These are phyloP conservation scores for Suaeda aralocaspica DNA, from an alignment of 148 eudicot species.

Conservation along the genomic window DNA sequence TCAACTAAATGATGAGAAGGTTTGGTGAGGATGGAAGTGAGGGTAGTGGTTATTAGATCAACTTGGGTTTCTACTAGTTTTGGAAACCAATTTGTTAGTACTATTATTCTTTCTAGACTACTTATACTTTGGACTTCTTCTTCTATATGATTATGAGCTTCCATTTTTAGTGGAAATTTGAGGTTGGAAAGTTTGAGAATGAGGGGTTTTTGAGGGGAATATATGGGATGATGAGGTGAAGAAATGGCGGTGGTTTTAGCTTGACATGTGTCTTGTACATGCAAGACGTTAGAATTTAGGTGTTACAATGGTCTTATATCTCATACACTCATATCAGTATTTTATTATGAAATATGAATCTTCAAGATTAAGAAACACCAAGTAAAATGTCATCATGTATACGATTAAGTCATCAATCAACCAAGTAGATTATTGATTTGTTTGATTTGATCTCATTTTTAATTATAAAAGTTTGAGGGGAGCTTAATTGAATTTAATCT, in stretches of 20 bases:
- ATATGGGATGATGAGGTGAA: slow-evolving; percentile 6
- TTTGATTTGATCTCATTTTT: no score
- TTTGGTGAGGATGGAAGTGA: slow-evolving; percentile 27
- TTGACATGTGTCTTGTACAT: not conserved
- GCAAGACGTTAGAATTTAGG: not conserved
- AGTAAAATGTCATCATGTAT: no score
- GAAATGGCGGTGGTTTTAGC: slow-evolving; percentile 3
- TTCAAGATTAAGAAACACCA: no score
- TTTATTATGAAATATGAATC: no score
- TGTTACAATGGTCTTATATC: no score
- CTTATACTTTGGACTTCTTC: not conserved
- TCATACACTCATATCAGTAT: no score
- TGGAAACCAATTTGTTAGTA: slow-evolving; percentile 19
- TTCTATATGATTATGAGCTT: not conserved
- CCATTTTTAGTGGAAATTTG: slow-evolving; percentile 8
- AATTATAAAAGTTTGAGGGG: no score
- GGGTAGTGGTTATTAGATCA: slow-evolving; percentile 26
- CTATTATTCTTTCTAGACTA: no score
- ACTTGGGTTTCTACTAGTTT: slow-evolving; percentile 37
- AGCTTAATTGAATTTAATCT: no score
- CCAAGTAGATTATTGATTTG: no score
- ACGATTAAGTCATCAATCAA: no score
- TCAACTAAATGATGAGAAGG: not conserved
- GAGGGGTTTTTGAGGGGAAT: not conserved
- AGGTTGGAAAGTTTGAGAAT: not conserved